Base-by-base conservation (phyloP, 2,329 filamentous ascomycete genomes). In the Diaporthe capsici region DNA sequence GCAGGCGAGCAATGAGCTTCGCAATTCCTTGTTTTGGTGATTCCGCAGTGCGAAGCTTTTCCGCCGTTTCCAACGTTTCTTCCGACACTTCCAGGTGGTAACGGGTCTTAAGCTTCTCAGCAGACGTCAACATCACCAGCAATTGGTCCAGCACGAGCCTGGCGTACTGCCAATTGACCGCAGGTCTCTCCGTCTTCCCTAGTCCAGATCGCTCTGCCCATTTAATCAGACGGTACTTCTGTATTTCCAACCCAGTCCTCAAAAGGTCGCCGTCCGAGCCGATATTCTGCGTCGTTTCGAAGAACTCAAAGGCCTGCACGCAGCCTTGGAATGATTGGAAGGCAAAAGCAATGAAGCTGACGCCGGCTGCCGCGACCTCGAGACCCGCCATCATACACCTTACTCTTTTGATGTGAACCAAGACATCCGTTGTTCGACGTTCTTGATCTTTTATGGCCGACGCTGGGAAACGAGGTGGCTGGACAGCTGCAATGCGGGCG, bases 161-260 rank as follows among this genome's bases (percentile, higher is more conserved):
- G 31, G 78, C 77, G 44, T 77, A 60, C 49, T 78, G 74, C 78
- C 77, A 79, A 73, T 79, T 78, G 42, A 79, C 34, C 13, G 67
- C 74, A 49, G 71, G 65, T 31, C 72, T 73, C 7, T 76, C 75
- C 5, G 70, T 72, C 28, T 78, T 74, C 6, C 49, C 65, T 15
- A 78, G 44, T n/a, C 78, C 78, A 20, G 76, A 77, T 55, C 72
- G 72, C 6, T 76, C 60, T 20, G 72, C 76, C 78, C 77, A 79
- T 15, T 49, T 70, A n/a, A 78, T 65, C 25, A 79, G 71, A 34
- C 77, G 75, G 47, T 76, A 79, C 67, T 77, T 78, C 55, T 79
- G 77, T n/a, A 78, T 76, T 60, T 78, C 77, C 17, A 79, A 72
- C 9, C 75, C 75, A 4, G 77, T 75, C 17, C 73, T 74, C 28